Base-by-base conservation (phyloP, 1,139 yeast genomes). In the Kodamaea sp. region DNA sequence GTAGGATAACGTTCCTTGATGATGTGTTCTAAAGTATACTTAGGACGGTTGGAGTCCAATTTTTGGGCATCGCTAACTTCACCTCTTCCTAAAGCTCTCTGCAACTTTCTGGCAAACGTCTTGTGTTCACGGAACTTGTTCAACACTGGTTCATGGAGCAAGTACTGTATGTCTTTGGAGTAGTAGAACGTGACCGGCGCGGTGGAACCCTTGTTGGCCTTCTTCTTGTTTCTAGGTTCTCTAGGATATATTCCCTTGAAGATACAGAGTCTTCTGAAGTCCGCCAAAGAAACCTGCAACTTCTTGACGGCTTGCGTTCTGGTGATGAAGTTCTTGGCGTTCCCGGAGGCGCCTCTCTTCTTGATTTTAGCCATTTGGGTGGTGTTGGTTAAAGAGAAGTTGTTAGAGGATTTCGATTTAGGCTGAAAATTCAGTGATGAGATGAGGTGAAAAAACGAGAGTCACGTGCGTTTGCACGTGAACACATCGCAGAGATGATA, bases 161-260 rank as follows among this genome's bases (percentile, higher is more conserved):
- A 71, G 62, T 90, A 94, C 63, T 90, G 96, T 47, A 92, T 92
- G 61, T 92, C 99, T 62, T 90, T 92, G 46, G 83, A 64, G 63
- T 90, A 92, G 67, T 94, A 92, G 61, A 94, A 94, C 4, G 98
- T 94, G 18, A 85, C 86, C 31, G 96, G 96, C 13, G 95, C 95
- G 10, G 97, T 88, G 15, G 96, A 86, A 15, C 98, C 98, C 63
- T 88, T 90, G 64, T 90, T 92, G 42, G 97, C 97, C 75, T 88
- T 90, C 80, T 86, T 89, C 70, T 89, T 90, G 64, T 87, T 89
- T 54, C 94, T 75, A 34, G 98, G 97, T 59, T 92, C 98, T 60
- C 99, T 78, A 37, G 99, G 99, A 61, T 83, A 84, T 43, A 84
- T 83, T 31, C 99, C 99, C 61, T 92, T 92, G 76, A 92, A 88